These are phyloP conservation scores for Blastobotrys apis DNA, from an alignment of 1,139 yeast species.

Conservation along the genomic window DNA sequence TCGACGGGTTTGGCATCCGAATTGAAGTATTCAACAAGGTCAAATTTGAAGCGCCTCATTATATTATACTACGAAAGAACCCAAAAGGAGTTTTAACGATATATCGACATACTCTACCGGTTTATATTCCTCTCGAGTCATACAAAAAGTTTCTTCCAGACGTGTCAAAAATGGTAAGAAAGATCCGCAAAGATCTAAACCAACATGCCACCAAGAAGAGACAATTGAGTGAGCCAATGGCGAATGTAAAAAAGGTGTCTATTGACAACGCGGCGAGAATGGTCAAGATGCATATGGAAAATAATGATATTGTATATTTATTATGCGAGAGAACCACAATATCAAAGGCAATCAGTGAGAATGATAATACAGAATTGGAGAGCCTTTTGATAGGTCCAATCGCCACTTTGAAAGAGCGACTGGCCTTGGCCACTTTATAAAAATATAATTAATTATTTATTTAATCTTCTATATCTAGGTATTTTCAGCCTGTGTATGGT, in stretches of 20 bases:
- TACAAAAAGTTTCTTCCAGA: slow-evolving; percentile 19
- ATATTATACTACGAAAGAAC: slow-evolving; percentile 20
- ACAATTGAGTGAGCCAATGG: slow-evolving; percentile 14
- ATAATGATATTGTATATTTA: slow-evolving; percentile 13
- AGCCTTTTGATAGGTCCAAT: slow-evolving; percentile 15
- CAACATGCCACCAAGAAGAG: not conserved
- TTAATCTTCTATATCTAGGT: not conserved
- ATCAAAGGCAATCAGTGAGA: slow-evolving; percentile 11
- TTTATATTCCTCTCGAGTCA: slow-evolving; percentile 21
- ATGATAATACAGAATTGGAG: slow-evolving; percentile 1
- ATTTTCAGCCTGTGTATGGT: no score
- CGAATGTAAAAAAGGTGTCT: slow-evolving; percentile 16
- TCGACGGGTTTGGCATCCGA: slow-evolving; percentile 26
- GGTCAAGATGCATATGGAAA: slow-evolving; percentile 19
- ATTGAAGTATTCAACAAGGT: slow-evolving; percentile 21
- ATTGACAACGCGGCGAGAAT: slow-evolving; percentile 20
- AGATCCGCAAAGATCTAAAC: slow-evolving; percentile 17
- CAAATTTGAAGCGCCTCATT: slow-evolving; percentile 24
- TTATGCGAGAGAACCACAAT: slow-evolving; percentile 17
- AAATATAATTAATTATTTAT: not conserved
- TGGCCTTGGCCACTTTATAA: slow-evolving; percentile 2
- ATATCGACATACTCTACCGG: slow-evolving; percentile 27
- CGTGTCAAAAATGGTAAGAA: slow-evolving; percentile 18
- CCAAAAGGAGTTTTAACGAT: slow-evolving; percentile 17
- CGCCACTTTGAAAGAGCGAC: slow-evolving; percentile 10